Percentiles rank a stretch among this genome's conserved stretches.
Evolutionary conservation across 371 early-diverging fungal species (phyloP).

Genomic region (Mortierella sp.): DNA sequence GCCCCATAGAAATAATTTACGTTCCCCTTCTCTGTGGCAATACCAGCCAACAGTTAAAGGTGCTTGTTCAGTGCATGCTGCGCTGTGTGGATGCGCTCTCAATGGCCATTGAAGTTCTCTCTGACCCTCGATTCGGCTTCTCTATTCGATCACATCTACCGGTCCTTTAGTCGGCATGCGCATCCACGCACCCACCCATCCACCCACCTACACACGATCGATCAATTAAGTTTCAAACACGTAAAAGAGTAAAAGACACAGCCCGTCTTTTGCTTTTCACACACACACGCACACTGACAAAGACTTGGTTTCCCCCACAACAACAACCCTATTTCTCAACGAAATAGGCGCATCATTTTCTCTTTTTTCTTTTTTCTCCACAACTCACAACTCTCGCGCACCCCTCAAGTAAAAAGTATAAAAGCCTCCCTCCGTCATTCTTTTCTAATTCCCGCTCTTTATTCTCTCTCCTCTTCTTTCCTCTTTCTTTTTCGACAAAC

Average conservation of each 20-base stretch:
- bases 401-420: neutral
- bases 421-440: neutral
- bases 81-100: neutral
- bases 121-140: neutral
- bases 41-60: no score
- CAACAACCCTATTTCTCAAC: neutral
- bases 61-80: neutral
- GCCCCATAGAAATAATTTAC: no score
- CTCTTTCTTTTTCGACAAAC: neutral
- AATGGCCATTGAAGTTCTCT: neutral
- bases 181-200: no score
- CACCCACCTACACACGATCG: no score
- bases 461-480: neutral
- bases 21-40: no score
- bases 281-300: no score
- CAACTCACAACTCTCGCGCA: neutral
- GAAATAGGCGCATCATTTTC: neutral
- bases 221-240: no score
- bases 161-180: no score
- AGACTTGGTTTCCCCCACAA: neutral
- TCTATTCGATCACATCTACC: neutral
- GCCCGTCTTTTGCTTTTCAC: no score
- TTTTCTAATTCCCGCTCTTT: no score
- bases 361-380: neutral
- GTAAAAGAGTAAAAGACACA: no score